Conservation (phyloP, 441 rosid genomes). For the Gossypium laxum region DNA sequence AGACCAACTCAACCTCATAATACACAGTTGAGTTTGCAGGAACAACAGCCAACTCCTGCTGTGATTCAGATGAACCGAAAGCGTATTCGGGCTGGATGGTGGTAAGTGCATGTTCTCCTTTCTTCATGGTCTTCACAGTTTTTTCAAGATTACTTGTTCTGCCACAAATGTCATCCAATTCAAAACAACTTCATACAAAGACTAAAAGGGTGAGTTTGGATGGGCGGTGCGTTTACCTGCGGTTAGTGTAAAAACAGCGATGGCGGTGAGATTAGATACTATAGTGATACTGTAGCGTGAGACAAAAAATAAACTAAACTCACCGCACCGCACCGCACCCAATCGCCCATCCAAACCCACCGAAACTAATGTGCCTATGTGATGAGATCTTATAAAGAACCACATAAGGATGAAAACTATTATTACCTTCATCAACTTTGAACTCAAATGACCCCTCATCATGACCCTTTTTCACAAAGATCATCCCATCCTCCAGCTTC, state of each 20-base stretch:
- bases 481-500: constrained; percentile 43
- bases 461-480: constrained; percentile 42
- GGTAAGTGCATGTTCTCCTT: constrained; percentile 45
- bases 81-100: constrained; percentile 54
- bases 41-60: constrained; percentile 60
- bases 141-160: constrained; percentile 48
- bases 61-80: constrained; percentile 48
- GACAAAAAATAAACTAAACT: no score
- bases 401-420: not conserved
- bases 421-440: constrained; percentile 41
- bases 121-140: constrained; percentile 53
- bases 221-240: no score
- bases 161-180: not conserved
- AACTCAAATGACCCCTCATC: constrained; percentile 46
- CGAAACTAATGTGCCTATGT: no score
- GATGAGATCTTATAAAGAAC: not conserved
- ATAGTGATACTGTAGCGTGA: no score
- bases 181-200: no score
- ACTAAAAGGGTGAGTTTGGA: no score
- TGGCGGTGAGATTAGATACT: no score
- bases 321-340: no score
- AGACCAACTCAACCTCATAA: constrained; percentile 59
- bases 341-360: no score
- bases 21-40: constrained; percentile 58
- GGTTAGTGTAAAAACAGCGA: no score